phyloP scores from a whole-genome alignment of 495 filamentous ascomycete genomes.

The Talaromyces thailandensis region DNA sequence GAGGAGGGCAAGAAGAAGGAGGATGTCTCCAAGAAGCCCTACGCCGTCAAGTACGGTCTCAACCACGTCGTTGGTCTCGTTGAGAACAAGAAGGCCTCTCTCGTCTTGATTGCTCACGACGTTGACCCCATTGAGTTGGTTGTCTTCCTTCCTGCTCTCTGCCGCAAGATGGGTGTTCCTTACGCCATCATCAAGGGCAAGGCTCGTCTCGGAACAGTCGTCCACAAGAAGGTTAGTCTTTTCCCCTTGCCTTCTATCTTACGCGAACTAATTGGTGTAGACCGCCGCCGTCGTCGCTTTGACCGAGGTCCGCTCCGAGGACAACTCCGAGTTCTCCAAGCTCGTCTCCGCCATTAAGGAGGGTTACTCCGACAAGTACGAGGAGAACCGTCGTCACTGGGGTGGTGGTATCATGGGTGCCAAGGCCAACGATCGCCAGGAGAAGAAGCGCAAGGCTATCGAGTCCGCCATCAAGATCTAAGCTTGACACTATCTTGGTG shows the following conservation, averaged over 20 bases:
- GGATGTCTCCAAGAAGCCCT: slow-evolving; percentile 99
- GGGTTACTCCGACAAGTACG: slow-evolving; percentile 92
- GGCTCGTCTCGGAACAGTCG: slow-evolving; percentile 94
- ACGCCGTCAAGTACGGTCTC: slow-evolving; percentile 97
- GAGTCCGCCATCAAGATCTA: slow-evolving; percentile 96
- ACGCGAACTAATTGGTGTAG: slow-evolving; percentile 30
- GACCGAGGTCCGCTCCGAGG: slow-evolving; percentile 92
- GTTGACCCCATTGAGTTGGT: slow-evolving; percentile 99
- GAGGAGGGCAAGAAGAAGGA: slow-evolving; percentile 99
- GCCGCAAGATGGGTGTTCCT: slow-evolving; percentile 99
- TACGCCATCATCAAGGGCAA: slow-evolving; percentile 99
- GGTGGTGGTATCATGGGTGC: slow-evolving; percentile 99
- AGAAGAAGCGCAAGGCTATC: slow-evolving; percentile 94
- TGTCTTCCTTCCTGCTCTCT: slow-evolving; percentile 96
- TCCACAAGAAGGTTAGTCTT: slow-evolving; percentile 88
- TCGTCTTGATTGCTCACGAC: slow-evolving; percentile 98
- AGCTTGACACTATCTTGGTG: slow-evolving; percentile 11
- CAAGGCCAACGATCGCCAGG: slow-evolving; percentile 86
- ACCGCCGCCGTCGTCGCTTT: slow-evolving; percentile 93
- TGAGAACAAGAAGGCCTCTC: slow-evolving; percentile 99
- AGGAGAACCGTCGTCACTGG: slow-evolving; percentile 90
- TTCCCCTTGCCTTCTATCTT: background rate
- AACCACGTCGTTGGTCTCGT: slow-evolving; percentile 99
- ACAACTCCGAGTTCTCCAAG: slow-evolving; percentile 96
- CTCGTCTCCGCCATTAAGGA: slow-evolving; percentile 95